Base-by-base conservation (phyloP, 2,329 filamentous ascomycete genomes). In the Calonectria naviculata region DNA sequence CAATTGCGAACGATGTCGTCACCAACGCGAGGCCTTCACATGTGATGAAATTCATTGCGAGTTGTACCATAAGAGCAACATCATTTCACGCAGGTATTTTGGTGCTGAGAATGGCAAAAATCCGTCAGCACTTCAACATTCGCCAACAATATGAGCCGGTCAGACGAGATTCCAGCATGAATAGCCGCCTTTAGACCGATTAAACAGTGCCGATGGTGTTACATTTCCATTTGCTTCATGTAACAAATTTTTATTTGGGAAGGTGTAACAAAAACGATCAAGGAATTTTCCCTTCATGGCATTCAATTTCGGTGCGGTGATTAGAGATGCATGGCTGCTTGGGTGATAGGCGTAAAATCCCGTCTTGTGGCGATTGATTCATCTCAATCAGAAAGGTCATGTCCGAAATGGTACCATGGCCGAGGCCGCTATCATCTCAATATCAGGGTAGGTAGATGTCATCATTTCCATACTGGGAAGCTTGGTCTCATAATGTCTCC, bases 1-100 rank as follows among this genome's bases (percentile, higher is more conserved):
- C 49, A 21, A 54, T 42, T 29, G 68, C 26, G 41, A 38, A 34
- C 26, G 15, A 65, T 70, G 56, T 67, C 73, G 44, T 67, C 60
- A 62, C 56, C 41, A 34, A 65, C 47, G 28, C 61, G 49, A 67
- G 58, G 65, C 47, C 46, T 67, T 54, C 49, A 46, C 21, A 44
- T 44, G 47, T 52, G 31, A 52, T 56, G 65, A 13, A 62, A 34
- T 52, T 56, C 28, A 15, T 38, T 26, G 13, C 38, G 19, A 38
- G 46, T 47, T 34, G 12, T 17, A 17, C 15, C 21, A 28, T 24
- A 58, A 9, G 8, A 17, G 24, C 5, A 5, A 8, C 9, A 38
- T 13, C 52, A 38, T 10, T 34, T 24, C 6, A 15, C 52, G 31
- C n/a, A 36, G 7, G 21, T 26, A 10, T 58, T 58, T 24, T 9